Conservation (phyloP, 2,329 filamentous ascomycete species). For the Leptographium procerum region DNA sequence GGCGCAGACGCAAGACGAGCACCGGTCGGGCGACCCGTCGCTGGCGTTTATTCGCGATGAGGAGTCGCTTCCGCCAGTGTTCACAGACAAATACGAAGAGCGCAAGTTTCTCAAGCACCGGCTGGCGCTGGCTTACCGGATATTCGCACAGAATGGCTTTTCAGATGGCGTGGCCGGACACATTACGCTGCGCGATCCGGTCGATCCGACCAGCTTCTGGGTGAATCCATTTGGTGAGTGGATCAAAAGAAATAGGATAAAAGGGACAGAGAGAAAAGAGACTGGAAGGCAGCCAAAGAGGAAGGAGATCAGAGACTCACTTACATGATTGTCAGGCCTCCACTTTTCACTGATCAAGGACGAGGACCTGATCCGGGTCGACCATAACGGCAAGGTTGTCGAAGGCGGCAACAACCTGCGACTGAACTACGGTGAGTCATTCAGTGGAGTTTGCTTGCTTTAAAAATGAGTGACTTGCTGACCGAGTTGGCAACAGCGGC, state of each 20-base stretch:
- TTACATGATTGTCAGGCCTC: constrained; percentile 21
- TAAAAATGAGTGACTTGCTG: not conserved
- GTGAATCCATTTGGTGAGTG: constrained; percentile 44
- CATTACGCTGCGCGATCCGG: constrained; percentile 48
- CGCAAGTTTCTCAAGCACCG: constrained; percentile 41
- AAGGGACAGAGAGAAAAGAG: not conserved
- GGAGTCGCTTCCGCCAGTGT: constrained; percentile 10
- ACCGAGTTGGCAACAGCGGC: constrained; percentile 7
- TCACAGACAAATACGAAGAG: constrained; percentile 22
- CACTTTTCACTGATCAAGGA: constrained; percentile 50
- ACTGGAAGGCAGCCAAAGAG: not conserved
- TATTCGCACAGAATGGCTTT: constrained; percentile 43
- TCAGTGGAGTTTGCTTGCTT: not conserved
- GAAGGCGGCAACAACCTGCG: constrained; percentile 37
- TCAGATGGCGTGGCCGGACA: constrained; percentile 53
- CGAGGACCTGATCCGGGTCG: constrained; percentile 52
- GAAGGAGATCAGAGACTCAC: not conserved
- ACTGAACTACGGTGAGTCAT: constrained; percentile 18
- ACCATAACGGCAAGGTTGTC: constrained; percentile 47
- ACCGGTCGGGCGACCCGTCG: constrained; percentile 11
- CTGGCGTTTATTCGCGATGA: constrained; percentile 9
- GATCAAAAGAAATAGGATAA: too few relatives aligned
- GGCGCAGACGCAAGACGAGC: not conserved
- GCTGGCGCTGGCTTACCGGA: constrained; percentile 42
- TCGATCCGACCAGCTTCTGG: constrained; percentile 50